Evolutionary conservation across 805 yeast species (phyloP).

Genomic region (Saturnispora hagleri): DNA sequence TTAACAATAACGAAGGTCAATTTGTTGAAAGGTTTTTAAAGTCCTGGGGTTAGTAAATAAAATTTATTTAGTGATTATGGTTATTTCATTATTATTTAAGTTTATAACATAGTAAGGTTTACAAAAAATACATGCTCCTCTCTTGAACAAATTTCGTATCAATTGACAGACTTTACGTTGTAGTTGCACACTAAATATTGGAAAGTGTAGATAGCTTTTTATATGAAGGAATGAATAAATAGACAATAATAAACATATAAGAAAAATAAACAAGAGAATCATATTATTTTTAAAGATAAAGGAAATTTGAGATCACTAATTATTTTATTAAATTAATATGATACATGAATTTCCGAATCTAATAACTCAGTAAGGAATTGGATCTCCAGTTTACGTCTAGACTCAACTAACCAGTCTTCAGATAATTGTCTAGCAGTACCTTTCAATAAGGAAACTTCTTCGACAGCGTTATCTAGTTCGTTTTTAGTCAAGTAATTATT

Average conservation of each 20-base stretch:
- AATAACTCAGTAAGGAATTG: conserved; percentile 68
- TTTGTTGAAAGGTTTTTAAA: conserved; percentile 3
- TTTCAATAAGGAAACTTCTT: conserved; percentile 78
- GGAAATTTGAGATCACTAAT: not conserved
- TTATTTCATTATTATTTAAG: not conserved
- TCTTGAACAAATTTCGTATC: not conserved
- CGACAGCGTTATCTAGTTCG: conserved; percentile 79
- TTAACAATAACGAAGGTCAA: not conserved
- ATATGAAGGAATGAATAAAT: not conserved
- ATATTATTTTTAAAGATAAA: not conserved
- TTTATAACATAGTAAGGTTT: not conserved
- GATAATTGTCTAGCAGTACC: conserved; percentile 92
- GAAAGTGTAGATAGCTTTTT: no score
- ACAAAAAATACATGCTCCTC: not conserved
- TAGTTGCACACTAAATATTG: not conserved
- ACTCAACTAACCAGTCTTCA: conserved; percentile 83
- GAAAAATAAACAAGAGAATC: not conserved
- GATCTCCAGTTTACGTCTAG: conserved; percentile 81
- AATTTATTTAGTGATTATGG: not conserved
- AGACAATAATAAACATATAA: not conserved
- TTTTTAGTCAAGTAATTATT: conserved; percentile 65
- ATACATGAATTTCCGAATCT: conserved; percentile 52
- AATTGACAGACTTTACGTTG: not conserved
- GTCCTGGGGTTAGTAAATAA: not conserved
- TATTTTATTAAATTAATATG: not conserved